These are phyloP conservation scores for Cladobotryum mycophilum DNA, from an alignment of 2,329 filamentous ascomycete species.

Conservation along the genomic window DNA sequence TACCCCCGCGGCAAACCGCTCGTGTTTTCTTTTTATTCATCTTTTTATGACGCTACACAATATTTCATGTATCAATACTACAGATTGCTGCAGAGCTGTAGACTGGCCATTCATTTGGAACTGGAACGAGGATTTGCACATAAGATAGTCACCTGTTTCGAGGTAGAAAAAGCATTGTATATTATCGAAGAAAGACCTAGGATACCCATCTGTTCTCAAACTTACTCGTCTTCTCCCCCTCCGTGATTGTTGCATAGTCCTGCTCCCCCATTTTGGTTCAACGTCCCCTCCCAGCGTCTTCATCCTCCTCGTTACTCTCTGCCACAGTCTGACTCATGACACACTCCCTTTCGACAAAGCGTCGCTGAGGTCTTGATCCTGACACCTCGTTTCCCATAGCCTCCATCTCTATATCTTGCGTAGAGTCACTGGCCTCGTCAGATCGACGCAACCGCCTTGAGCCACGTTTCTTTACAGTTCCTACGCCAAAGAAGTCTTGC, in stretches of 20 bases:
- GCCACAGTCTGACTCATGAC: constrained; percentile 32
- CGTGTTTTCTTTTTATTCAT: constrained; percentile 7
- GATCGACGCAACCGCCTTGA: constrained; percentile 20
- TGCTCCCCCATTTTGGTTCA: background rate
- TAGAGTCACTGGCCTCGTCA: constrained; percentile 24
- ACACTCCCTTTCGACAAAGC: constrained; percentile 27
- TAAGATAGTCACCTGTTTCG: background rate
- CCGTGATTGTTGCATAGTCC: background rate
- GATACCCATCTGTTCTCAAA: background rate
- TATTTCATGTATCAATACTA: constrained; percentile 3
- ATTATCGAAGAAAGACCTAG: constrained; percentile 18
- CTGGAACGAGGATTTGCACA: too few species aligned
- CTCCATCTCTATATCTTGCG: constrained; percentile 25
- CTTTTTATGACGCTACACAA: background rate
- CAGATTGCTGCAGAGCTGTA: background rate
- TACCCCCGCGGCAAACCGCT: background rate
- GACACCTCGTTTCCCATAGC: constrained; percentile 16
- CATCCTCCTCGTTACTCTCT: constrained; percentile 24
- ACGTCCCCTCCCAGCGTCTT: constrained; percentile 4
- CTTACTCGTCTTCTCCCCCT: too few species aligned
- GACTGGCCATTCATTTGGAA: background rate
- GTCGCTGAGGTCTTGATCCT: constrained; percentile 12
- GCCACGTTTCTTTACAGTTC: constrained; percentile 20
- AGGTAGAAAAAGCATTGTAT: constrained; percentile 10
- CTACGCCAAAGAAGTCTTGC: constrained; percentile 23